These are phyloP conservation scores for Pyrenophora graminea DNA, from an alignment of 2,329 filamentous ascomycete genomes.

Conservation along the genomic window DNA sequence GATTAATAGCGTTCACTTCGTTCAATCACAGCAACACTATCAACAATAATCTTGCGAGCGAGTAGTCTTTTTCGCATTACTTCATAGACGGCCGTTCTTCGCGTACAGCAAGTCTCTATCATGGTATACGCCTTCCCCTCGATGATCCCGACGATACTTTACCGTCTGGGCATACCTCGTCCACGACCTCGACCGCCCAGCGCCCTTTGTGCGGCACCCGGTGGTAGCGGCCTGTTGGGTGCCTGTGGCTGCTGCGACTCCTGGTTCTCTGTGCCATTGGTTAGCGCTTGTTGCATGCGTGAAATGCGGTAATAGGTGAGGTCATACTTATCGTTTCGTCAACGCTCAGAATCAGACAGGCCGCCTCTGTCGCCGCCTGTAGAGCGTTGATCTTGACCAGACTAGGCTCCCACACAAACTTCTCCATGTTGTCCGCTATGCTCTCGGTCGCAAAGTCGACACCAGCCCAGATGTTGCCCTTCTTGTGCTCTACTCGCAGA, in stretches of 20 bases:
- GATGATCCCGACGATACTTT: constrained; percentile 24
- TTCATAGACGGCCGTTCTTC: constrained; percentile 37
- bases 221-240: constrained; percentile 67
- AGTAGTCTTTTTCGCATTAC: constrained; percentile 34
- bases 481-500: constrained; percentile 92
- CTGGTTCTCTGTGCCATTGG: constrained; percentile 69
- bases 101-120: constrained; percentile 21
- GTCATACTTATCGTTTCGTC: constrained; percentile 90
- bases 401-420: constrained; percentile 96
- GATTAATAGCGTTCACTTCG: too few relatives aligned
- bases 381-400: constrained; percentile 97
- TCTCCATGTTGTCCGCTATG: constrained; percentile 90
- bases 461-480: constrained; percentile 90
- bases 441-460: constrained; percentile 94
- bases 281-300: constrained; percentile 20
- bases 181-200: constrained; percentile 72
- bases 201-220: constrained; percentile 80
- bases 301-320: neutral
- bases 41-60: neutral
- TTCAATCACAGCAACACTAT: too few relatives aligned
- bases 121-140: constrained; percentile 27
- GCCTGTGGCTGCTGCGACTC: constrained; percentile 85
- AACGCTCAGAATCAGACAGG: constrained; percentile 91
- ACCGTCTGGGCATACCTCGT: constrained; percentile 81
- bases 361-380: constrained; percentile 92